Evolutionary conservation across 257 asterid genomes (phyloP).

Genomic region (Plantago elongata): DNA sequence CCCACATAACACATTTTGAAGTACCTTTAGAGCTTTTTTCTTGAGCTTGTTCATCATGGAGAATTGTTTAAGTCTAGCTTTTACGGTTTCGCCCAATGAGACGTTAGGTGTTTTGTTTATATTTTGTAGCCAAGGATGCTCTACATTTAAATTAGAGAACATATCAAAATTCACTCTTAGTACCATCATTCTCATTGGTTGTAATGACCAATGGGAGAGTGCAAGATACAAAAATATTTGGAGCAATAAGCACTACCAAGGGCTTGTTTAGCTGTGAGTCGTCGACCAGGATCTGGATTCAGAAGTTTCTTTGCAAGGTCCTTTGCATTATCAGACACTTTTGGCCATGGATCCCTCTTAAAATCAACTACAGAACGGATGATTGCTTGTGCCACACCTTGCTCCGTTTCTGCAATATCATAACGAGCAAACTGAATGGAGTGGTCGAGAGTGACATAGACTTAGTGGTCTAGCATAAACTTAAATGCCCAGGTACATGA

Average conservation of each 20-base stretch:
- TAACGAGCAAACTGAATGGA: neutral
- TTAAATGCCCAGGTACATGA: too few relatives aligned
- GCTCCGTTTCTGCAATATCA: conserved; percentile 60
- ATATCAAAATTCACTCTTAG: neutral
- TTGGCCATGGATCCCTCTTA: conserved; percentile 81
- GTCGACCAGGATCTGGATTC: conserved; percentile 51
- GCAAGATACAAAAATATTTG: neutral
- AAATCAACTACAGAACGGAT: conserved; percentile 64
- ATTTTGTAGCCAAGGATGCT: conserved; percentile 69
- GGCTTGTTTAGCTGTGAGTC: conserved; percentile 64
- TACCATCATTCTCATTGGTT: neutral
- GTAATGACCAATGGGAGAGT: neutral
- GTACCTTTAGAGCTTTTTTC: conserved; percentile 61
- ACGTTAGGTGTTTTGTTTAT: conserved; percentile 62
- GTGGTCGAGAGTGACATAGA: too few relatives aligned
- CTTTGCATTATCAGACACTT: conserved; percentile 66
- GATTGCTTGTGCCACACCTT: conserved; percentile 89
- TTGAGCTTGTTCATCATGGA: conserved; percentile 69
- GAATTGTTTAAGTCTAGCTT: conserved; percentile 68
- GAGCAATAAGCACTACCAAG: conserved; percentile 38
- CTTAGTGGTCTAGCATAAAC: too few relatives aligned
- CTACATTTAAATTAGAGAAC: conserved; percentile 24
- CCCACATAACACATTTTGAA: neutral
- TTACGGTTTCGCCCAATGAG: conserved; percentile 67
- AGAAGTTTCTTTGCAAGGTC: conserved; percentile 87